These are phyloP conservation scores for Acacia melanoxylon DNA, from an alignment of 306 rosid genomes.

Conservation along the genomic window DNA sequence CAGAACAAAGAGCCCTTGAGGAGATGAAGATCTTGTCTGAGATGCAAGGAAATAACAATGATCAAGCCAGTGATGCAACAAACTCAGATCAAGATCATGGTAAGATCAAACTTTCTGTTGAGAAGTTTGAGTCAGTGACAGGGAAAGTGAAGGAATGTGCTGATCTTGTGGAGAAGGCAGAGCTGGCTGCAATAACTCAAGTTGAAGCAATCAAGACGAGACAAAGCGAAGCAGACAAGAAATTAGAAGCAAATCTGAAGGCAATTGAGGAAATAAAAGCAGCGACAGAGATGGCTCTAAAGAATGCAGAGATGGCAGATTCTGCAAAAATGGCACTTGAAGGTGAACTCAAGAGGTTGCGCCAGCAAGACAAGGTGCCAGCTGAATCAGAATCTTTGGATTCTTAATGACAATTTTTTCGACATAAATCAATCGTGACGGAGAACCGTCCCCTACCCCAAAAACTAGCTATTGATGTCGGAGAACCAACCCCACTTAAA, in stretches of 20 bases:
- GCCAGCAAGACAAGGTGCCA: conserved; percentile 46
- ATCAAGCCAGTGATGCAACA: neutral
- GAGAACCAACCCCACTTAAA: no score
- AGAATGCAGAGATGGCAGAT: conserved; percentile 78
- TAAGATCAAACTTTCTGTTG: conserved; percentile 57
- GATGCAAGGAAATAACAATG: neutral
- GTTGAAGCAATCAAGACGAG: conserved; percentile 52
- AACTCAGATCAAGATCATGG: conserved; percentile 35
- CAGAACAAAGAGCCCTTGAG: conserved; percentile 54
- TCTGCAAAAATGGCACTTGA: conserved; percentile 66
- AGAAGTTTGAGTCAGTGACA: conserved; percentile 58
- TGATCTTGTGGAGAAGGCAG: conserved; percentile 62
- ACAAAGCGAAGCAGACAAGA: conserved; percentile 50
- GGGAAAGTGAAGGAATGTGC: conserved; percentile 59
- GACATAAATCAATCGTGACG: neutral
- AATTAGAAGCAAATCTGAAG: conserved; percentile 63
- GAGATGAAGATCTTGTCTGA: conserved; percentile 60
- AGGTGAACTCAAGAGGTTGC: conserved; percentile 67
- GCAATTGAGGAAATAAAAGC: conserved; percentile 77
- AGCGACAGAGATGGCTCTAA: conserved; percentile 83
- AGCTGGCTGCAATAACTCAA: conserved; percentile 49
- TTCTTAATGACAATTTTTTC: conserved; percentile 10
- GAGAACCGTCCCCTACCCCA: no score
- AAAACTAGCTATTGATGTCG: no score
- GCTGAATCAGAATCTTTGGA: conserved; percentile 28